Conservation (phyloP, 2,329 filamentous ascomycete genomes). For the Talaromyces islandicus region DNA sequence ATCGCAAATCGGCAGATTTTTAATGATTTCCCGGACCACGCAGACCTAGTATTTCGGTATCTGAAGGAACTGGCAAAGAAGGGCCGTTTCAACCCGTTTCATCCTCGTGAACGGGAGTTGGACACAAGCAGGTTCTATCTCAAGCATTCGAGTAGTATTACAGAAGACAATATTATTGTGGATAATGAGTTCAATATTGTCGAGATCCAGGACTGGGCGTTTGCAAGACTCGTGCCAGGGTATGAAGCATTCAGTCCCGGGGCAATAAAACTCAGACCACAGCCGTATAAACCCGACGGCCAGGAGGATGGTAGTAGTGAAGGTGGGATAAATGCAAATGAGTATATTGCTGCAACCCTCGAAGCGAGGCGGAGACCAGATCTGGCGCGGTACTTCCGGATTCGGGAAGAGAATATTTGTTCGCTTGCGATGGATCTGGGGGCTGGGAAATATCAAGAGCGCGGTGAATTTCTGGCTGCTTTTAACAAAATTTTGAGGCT, state of each 20-base stretch:
- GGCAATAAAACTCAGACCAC: neutral
- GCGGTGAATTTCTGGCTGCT: neutral
- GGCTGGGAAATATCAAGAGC: neutral
- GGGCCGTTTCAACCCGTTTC: constrained; percentile 4
- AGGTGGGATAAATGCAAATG: neutral
- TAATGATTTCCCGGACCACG: neutral
- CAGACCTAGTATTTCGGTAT: constrained; percentile 6
- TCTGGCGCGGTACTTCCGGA: neutral
- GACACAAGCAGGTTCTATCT: constrained; percentile 30
- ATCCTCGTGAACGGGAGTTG: neutral
- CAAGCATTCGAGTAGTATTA: constrained; percentile 39
- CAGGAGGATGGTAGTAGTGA: neutral
- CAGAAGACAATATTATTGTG: constrained; percentile 41
- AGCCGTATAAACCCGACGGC: neutral
- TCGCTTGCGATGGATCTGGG: neutral
- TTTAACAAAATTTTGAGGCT: neutral
- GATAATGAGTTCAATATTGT: constrained; percentile 41
- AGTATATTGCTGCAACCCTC: neutral
- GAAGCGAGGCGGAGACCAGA: neutral
- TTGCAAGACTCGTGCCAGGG: constrained; percentile 22
- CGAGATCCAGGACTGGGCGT: constrained; percentile 43
- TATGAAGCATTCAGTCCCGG: constrained; percentile 36
- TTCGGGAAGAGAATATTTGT: neutral
- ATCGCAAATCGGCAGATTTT: constrained; percentile 7
- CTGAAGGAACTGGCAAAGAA: constrained; percentile 2